These are phyloP conservation scores for Exophiala aquamarina DNA, from an alignment of 2,329 filamentous ascomycete genomes.

Conservation along the genomic window DNA sequence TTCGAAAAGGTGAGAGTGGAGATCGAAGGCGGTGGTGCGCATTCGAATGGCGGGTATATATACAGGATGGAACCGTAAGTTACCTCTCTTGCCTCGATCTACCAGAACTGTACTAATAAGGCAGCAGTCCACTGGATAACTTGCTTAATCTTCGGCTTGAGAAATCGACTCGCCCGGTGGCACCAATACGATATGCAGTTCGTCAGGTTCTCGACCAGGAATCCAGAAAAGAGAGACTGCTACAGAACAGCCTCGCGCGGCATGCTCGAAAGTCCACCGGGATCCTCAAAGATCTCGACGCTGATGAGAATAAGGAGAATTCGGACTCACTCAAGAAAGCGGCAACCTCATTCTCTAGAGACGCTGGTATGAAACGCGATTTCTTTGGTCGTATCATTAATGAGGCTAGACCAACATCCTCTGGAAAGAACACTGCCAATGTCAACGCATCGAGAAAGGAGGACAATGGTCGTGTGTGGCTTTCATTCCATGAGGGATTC, in stretches of 20 bases:
- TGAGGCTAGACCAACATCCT: conserved; percentile 31
- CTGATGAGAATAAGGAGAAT: conserved; percentile 37
- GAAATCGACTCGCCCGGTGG: conserved; percentile 47
- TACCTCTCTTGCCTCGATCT: neutral
- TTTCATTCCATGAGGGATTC: conserved; percentile 85
- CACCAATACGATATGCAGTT: conserved; percentile 85
- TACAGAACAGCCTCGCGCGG: conserved; percentile 65
- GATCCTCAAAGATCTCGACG: conserved; percentile 12
- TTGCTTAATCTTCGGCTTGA: conserved; percentile 74
- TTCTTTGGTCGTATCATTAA: conserved; percentile 78
- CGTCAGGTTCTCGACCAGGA: conserved; percentile 92
- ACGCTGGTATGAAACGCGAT: conserved; percentile 63
- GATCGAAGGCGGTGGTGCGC: conserved; percentile 54
- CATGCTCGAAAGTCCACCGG: conserved; percentile 52
- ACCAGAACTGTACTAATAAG: conserved; percentile 29
- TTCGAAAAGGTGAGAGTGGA: conserved; percentile 82
- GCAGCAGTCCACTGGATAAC: conserved; percentile 65
- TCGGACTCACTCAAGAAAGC: conserved; percentile 31
- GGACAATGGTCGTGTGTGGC: conserved; percentile 70
- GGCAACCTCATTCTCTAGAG: conserved; percentile 27
- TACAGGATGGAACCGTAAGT: conserved; percentile 94
- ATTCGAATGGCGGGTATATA: conserved; percentile 63
- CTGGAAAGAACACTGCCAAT: conserved; percentile 25
- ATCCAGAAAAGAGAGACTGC: conserved; percentile 69
- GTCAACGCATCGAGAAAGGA: conserved; percentile 30